These are phyloP conservation scores for Cutaneotrichosporon cutaneum DNA, from an alignment of 1,284 basidiomycete species.

Conservation along the genomic window DNA sequence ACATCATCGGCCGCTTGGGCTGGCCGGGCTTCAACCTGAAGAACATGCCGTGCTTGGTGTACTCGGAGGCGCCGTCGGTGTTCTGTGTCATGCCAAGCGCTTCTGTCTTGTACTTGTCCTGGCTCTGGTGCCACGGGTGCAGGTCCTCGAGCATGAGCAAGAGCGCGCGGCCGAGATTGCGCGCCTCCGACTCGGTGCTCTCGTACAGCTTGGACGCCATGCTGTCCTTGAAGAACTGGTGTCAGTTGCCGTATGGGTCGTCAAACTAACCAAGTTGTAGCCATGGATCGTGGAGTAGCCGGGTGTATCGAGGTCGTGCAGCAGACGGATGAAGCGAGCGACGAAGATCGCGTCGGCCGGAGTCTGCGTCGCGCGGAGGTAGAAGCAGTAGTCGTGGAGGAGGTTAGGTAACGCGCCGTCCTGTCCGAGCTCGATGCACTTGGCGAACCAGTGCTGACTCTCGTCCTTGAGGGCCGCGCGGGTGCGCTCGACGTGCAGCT, in stretches of 20 bases:
- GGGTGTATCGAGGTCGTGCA: slow-evolving; percentile 81
- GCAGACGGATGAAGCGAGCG: slow-evolving; percentile 80
- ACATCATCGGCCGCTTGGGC: slow-evolving; percentile 58
- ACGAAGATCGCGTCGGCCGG: slow-evolving; percentile 96
- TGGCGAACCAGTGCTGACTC: slow-evolving; percentile 83
- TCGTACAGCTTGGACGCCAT: slow-evolving; percentile 82
- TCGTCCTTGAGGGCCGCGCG: slow-evolving; percentile 73
- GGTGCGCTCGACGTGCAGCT: slow-evolving; percentile 56
- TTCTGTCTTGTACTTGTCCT: slow-evolving; percentile 55
- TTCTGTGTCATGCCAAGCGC: slow-evolving; percentile 50
- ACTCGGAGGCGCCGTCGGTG: slow-evolving; percentile 46
- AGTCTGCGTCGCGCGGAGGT: slow-evolving; percentile 85
- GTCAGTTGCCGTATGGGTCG: slow-evolving; percentile 41
- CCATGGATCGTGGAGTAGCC: slow-evolving; percentile 82
- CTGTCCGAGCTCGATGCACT: slow-evolving; percentile 42
- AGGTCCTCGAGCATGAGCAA: slow-evolving; percentile 73
- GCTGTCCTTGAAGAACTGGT: slow-evolving; percentile 71
- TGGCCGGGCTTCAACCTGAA: slow-evolving; percentile 57
- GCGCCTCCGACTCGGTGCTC: slow-evolving; percentile 92
- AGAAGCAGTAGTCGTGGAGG: slow-evolving; percentile 76
- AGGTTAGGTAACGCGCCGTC: slow-evolving; percentile 22
- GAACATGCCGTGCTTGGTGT: slow-evolving; percentile 60
- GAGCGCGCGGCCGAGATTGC: slow-evolving; percentile 90
- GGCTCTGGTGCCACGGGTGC: slow-evolving; percentile 71
- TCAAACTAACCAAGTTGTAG: slow-evolving; percentile 63